Base-by-base conservation (phyloP, 805 yeast genomes). In the Metschnikowia bowlesiae region DNA sequence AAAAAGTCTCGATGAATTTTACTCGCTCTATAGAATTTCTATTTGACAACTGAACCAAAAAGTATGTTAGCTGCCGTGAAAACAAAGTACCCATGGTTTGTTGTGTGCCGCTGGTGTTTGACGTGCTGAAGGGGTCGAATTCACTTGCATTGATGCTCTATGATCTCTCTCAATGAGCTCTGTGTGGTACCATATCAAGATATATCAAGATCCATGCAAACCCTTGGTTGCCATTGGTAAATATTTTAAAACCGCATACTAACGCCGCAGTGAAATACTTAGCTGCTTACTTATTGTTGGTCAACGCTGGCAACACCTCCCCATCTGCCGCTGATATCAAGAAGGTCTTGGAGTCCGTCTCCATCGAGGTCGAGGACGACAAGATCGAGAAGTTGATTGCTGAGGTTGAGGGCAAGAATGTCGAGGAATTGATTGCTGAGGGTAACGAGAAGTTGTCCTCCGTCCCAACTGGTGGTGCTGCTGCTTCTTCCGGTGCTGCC, bases 221-320 rank as follows among this genome's bases (percentile, higher is more conserved):
- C 10, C 34, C 34, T 32, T 32, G 14, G 7, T 32, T 32, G 14
- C 6, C n/a, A 37, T 16, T 26, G 28, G 16, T 37, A 28, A 11
- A 37, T 11, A 37, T 8, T 32, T 22, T 22, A 18, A 13, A 10
- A 44, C 18, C 47, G 9, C 14, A 45, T 63, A 64, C 69, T 65
- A 65, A 66, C 69, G 31, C 29, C 34, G 6, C 45, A 70, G 72
- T 71, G 76, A 71, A 70, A 69, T 71, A 71, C 74, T 67, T 71
- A 64, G 76, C 76, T 66, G 76, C 76, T 62, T 71, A 71, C 73
- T 69, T 71, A 64, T 70, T 71, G 67, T 70, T 71, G 67, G 73
- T 69, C 58, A 69, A 70, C 71, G 75, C 74, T 67, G 76, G 76
- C 61, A 70, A 71, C 71, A 56, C 73, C 53, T 53, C 74, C 55